These are phyloP conservation scores for Suillus clintonianus DNA, from an alignment of 768 basidiomycete species.

Conservation along the genomic window DNA sequence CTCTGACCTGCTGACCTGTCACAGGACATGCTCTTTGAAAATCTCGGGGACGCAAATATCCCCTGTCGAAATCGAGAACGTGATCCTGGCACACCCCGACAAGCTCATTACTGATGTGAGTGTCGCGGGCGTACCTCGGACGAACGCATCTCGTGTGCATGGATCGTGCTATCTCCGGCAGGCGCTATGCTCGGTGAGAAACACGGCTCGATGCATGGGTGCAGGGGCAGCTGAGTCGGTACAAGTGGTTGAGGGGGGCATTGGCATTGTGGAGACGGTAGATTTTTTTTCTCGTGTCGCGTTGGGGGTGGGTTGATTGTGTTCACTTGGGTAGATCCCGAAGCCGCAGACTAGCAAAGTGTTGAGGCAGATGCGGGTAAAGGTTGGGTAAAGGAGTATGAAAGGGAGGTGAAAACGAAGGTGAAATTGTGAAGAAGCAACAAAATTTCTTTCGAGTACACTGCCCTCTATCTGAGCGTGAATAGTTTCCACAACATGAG, in stretches of 20 bases:
- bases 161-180: constrained; percentile 63
- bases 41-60: constrained; percentile 81
- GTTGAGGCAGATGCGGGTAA: constrained; percentile 58
- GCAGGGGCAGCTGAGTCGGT: constrained; percentile 62
- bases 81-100: constrained; percentile 60
- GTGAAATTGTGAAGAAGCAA: constrained; percentile 14
- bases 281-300: constrained; percentile 18
- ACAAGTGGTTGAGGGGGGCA: constrained; percentile 76
- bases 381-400: constrained; percentile 61
- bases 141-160: constrained; percentile 76
- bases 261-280: constrained; percentile 64
- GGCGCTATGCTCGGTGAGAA: constrained; percentile 52
- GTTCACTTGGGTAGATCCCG: constrained; percentile 55
- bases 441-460: neutral
- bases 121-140: constrained; percentile 71
- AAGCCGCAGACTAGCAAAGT: constrained; percentile 76
- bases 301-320: neutral
- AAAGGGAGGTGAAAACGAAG: constrained; percentile 27
- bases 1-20: constrained; percentile 38
- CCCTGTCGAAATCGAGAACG: constrained; percentile 74
- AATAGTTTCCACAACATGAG: no score
- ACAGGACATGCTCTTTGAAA: constrained; percentile 79
- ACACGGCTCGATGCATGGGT: constrained; percentile 61
- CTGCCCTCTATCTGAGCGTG: no score
- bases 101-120: constrained; percentile 62